Base-by-base conservation (phyloP, 202 grass and related monocot species). In the Hordeum pubiflorum region DNA sequence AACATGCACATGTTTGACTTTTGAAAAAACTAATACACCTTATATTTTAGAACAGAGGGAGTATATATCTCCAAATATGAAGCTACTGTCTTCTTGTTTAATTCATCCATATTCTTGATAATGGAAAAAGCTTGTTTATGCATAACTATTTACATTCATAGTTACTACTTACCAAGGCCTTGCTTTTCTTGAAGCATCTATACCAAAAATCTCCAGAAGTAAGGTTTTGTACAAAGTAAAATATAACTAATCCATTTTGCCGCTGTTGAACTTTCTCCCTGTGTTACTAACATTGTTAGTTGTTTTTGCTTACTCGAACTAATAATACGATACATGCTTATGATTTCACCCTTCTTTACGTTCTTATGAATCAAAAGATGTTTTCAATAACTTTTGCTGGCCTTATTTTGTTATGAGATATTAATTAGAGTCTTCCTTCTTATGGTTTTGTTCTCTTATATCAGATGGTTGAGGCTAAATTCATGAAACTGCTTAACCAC, bases 381-480 rank as follows among this genome's bases (percentile, higher is more conserved):
- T 18, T 56, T n/a, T 61, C 59, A 33, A 24, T 72, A 69, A 10
- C 46, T 61, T 72, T 59, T 66, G 36, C 37, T 89, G 26, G 46
- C 34, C 21, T 43, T 79, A n/a, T 74, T 65, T 56, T 82, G 11
- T 48, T 62, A 79, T 74, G 22, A 54, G 26, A 39, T 50, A 17
- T 58, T 38, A 65, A 54, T 23, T 78, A 40, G 66, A 73, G 7
- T 14, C 24, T 34, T 58, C 84, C 34, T 58, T 69, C 72, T 60
- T 60, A 64, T 18, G 20, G 40, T 59, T 77, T 48, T 79, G 10
- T 68, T 82, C 52, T 69, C 66, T 41, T 69, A 66, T 67, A 26
- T 81, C 84, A 98, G 95, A 93, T 95, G 88, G 82, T 98, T 72
- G 92, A 95, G 38, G 89, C 90, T 71, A 98, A 89, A 77, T 98